Evolutionary conservation across 805 yeast species (phyloP), one percentile per base, ranked within the genome.

Genomic region (Kluyveromyces lactis): DNA sequence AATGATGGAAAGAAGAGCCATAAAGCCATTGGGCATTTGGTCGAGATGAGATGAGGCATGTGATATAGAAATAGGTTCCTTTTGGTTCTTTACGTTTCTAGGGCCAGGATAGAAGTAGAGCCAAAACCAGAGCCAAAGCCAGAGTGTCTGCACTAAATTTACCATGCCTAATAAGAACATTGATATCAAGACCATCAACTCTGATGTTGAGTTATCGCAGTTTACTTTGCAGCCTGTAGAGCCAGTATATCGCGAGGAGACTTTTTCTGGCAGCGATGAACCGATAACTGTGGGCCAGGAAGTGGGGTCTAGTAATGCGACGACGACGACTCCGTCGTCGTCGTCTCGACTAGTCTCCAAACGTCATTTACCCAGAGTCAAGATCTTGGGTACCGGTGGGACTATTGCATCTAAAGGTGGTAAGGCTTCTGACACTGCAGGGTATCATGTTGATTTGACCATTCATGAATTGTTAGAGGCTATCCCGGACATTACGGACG

Each of bases 381-480:
- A 72, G 47, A 71, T 74, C 37, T 56, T 73, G 27, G 80, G 75
- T 7, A 74, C 79, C 7, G 80, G 80, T 38, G 80, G 80, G 33
- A 74, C 80, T 4, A 74, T 74, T 46, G 79, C 79, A 1, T 71
- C 78, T 2, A 71, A 71, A 46, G 78, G 77, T 4, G 47, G 64
- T 2, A 48, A 64, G 10, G 56, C 71, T 5, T 64, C 73, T 8
- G 69, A 70, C 26, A 72, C 79, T 9, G 76, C 78, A 1, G 79
- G 77, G 3, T 74, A 74, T 51, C 61, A 66, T 31, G 73, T 74
- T 3, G 78, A 72, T 39, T 58, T 73, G 42, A 68, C 75, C 7
- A 63, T 67, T 31, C 75, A 74, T 44, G 78, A 75, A 40, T 56
- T 75, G 48, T 56, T 77, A 33, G 62, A 63, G 13, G 62, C 72